phyloP scores from a whole-genome alignment of 768 basidiomycete genomes.

The Rhodotorula sphaerocarpa region DNA sequence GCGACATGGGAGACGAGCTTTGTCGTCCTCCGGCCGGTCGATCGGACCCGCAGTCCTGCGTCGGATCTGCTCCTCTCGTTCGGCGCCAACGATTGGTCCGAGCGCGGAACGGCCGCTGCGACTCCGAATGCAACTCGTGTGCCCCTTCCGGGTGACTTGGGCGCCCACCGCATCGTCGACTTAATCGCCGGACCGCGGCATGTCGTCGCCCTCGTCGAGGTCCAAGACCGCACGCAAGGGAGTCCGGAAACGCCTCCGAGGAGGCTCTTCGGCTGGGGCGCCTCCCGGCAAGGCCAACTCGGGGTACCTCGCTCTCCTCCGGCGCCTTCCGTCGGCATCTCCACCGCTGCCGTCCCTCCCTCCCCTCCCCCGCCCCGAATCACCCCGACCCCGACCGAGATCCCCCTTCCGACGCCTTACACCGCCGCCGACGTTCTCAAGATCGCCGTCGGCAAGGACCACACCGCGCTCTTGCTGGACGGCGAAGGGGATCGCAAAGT shows the following conservation, averaged over 20 bases:
- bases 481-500: background rate
- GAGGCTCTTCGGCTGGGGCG: conserved; percentile 69
- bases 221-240: background rate
- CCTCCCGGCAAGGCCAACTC: conserved; percentile 75
- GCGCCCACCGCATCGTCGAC: conserved; percentile 43
- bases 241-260: background rate
- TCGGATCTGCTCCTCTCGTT: conserved; percentile 56
- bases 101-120: conserved; percentile 55
- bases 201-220: conserved; percentile 47
- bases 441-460: conserved; percentile 27
- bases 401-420: background rate
- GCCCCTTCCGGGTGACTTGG: background rate
- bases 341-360: too few species aligned
- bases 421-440: background rate
- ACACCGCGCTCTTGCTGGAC: conserved; percentile 23
- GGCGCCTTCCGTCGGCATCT: too few species aligned
- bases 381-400: background rate
- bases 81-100: conserved; percentile 77
- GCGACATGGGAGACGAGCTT: conserved; percentile 81
- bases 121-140: conserved; percentile 13
- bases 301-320: conserved; percentile 45
- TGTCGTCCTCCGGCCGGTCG: conserved; percentile 50
- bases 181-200: conserved; percentile 66
- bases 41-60: background rate
- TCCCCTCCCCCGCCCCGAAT: background rate